Evolutionary conservation across 139 green algal genomes (phyloP).

Genomic region (Micromonas commoda): DNA sequence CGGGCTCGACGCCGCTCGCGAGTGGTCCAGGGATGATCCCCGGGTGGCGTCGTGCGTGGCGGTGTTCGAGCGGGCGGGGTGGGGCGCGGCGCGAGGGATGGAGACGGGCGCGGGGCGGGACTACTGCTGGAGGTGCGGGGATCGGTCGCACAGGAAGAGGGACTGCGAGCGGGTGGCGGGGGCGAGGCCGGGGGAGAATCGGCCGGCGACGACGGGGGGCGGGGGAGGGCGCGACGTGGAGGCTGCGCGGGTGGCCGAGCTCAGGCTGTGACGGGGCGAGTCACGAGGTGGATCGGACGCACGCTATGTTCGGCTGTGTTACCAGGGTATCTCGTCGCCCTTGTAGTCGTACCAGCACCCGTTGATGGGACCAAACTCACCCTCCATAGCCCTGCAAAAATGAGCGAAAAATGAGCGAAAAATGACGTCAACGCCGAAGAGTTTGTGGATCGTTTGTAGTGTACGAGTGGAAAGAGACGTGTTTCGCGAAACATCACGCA

Average conservation of each 20-base stretch:
- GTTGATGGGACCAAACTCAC: slow-evolving; percentile 41
- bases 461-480: no score
- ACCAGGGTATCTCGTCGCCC: slow-evolving; percentile 69
- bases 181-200: background rate
- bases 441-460: no score
- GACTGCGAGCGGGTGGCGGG: background rate
- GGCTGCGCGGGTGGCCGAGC: no score
- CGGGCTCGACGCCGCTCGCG: no score
- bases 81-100: background rate
- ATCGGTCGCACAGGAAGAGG: background rate
- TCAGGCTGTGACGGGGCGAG: no score
- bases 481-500: no score
- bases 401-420: no score
- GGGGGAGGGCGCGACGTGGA: no score
- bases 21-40: background rate
- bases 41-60: background rate
- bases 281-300: no score
- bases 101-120: background rate
- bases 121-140: background rate
- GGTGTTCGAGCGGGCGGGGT: background rate
- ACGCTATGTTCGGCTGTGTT: background rate
- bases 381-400: slow-evolving; percentile 48
- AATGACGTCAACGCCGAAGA: no score
- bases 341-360: slow-evolving; percentile 59
- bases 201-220: no score